These are phyloP conservation scores for Wilcoxina mikolae DNA, from an alignment of 495 filamentous ascomycete species.

Conservation along the genomic window DNA sequence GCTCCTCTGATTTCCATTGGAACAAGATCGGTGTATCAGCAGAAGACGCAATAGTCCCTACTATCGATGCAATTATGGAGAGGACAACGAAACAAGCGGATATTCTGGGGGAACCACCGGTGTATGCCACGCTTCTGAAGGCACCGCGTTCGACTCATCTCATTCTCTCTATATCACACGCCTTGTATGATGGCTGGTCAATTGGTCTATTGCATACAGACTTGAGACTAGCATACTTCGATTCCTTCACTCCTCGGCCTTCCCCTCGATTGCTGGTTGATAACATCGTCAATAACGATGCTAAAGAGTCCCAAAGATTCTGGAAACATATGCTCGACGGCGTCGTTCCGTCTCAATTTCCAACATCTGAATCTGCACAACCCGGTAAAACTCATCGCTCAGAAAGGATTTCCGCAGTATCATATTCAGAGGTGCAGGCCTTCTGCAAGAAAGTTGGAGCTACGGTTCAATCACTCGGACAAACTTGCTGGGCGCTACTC, in stretches of 20 bases:
- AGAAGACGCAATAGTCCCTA: constrained; percentile 15
- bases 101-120: constrained; percentile 19
- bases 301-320: constrained; percentile 36
- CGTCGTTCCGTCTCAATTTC: constrained; percentile 30
- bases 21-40: constrained; percentile 12
- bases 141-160: constrained; percentile 33
- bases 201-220: constrained; percentile 51
- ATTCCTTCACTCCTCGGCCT: constrained; percentile 30
- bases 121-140: constrained; percentile 28
- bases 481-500: constrained; percentile 50
- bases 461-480: constrained; percentile 50
- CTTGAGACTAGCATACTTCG: constrained; percentile 44
- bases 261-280: constrained; percentile 37
- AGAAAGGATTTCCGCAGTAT: constrained; percentile 35
- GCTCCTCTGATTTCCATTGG: constrained; percentile 13
- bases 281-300: constrained; percentile 30
- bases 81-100: constrained; percentile 10
- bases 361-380: not conserved
- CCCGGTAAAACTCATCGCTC: constrained; percentile 29
- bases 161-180: constrained; percentile 59
- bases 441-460: constrained; percentile 45
- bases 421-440: constrained; percentile 27
- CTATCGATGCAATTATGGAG: constrained; percentile 24
- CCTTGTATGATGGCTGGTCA: constrained; percentile 67
- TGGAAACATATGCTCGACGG: constrained; percentile 47